Evolutionary conservation across 768 basidiomycete species (phyloP).

Genomic region (Ramaria sp.): DNA sequence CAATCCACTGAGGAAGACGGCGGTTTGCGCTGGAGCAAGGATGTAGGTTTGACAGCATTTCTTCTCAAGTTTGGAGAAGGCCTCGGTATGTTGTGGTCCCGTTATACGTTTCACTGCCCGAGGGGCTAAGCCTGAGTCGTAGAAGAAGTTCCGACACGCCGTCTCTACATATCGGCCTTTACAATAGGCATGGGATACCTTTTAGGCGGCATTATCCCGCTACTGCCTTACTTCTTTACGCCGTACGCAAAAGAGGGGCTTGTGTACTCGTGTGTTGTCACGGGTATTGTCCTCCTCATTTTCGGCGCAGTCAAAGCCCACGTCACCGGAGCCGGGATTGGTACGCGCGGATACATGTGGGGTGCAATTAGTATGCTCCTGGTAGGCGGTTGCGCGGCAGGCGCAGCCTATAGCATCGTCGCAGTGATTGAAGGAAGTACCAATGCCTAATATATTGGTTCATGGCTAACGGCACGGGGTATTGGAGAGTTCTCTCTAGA

Average conservation of each 20-base stretch:
- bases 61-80: slow-evolving; percentile 95
- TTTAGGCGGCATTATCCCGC: slow-evolving; percentile 85
- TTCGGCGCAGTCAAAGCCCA: slow-evolving; percentile 90
- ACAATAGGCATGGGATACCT: slow-evolving; percentile 96
- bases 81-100: slow-evolving; percentile 41
- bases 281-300: slow-evolving; percentile 74
- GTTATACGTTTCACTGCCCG: background rate
- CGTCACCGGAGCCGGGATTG: slow-evolving; percentile 70
- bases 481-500: too few species aligned
- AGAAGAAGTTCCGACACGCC: slow-evolving; percentile 83
- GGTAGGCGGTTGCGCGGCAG: slow-evolving; percentile 88
- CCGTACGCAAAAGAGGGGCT: slow-evolving; percentile 54
- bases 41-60: slow-evolving; percentile 86
- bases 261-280: slow-evolving; percentile 68
- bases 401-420: slow-evolving; percentile 53
- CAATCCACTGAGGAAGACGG: slow-evolving; percentile 42
- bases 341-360: slow-evolving; percentile 63
- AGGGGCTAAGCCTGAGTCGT: background rate
- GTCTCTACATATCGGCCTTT: slow-evolving; percentile 84
- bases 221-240: slow-evolving; percentile 89
- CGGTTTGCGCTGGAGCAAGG: slow-evolving; percentile 54
- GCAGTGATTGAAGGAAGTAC: slow-evolving; percentile 30
- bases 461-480: too few species aligned
- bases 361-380: slow-evolving; percentile 80
- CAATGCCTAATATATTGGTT: too few species aligned